These are phyloP conservation scores for Suaeda aralocaspica DNA, from an alignment of 148 eudicot species.

Conservation along the genomic window DNA sequence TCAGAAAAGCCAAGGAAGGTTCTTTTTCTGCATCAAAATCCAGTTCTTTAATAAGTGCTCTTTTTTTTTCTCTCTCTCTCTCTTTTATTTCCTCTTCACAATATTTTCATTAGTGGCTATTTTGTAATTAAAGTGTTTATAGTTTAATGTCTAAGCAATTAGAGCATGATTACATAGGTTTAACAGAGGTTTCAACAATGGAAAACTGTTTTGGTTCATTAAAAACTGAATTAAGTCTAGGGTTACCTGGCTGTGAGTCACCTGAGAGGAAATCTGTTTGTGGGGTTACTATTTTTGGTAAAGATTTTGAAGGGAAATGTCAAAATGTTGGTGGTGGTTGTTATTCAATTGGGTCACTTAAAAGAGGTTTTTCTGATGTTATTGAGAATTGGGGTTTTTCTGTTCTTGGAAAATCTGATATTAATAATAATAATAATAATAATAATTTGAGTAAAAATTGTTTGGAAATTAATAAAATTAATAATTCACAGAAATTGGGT, in stretches of 20 bases:
- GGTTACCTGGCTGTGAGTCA: slow-evolving; percentile 32
- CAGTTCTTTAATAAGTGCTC: slow-evolving; percentile 25
- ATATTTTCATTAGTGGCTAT: neutral
- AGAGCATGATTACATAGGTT: slow-evolving; percentile 68
- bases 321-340: slow-evolving; percentile 26
- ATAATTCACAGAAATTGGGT: slow-evolving; percentile 12
- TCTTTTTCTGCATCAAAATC: slow-evolving; percentile 35
- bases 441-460: slow-evolving; percentile 25
- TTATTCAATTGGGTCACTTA: slow-evolving; percentile 21
- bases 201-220: slow-evolving; percentile 35
- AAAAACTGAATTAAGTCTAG: slow-evolving; percentile 36
- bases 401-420: slow-evolving; percentile 24
- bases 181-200: slow-evolving; percentile 43
- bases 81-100: neutral
- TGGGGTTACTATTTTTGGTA: slow-evolving; percentile 38
- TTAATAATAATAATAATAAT: too few relatives aligned
- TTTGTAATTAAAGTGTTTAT: neutral
- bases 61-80: slow-evolving; percentile 9
- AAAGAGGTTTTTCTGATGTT: slow-evolving; percentile 33
- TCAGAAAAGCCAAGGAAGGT: slow-evolving; percentile 36
- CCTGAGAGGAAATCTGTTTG: slow-evolving; percentile 25
- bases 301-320: slow-evolving; percentile 28
- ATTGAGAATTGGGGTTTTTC: slow-evolving; percentile 32
- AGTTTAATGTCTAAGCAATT: slow-evolving; percentile 48
- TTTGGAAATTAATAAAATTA: slow-evolving; percentile 7